These are phyloP conservation scores for Allantophomopsis lycopodina DNA, from an alignment of 2,329 filamentous ascomycete genomes.

Conservation along the genomic window DNA sequence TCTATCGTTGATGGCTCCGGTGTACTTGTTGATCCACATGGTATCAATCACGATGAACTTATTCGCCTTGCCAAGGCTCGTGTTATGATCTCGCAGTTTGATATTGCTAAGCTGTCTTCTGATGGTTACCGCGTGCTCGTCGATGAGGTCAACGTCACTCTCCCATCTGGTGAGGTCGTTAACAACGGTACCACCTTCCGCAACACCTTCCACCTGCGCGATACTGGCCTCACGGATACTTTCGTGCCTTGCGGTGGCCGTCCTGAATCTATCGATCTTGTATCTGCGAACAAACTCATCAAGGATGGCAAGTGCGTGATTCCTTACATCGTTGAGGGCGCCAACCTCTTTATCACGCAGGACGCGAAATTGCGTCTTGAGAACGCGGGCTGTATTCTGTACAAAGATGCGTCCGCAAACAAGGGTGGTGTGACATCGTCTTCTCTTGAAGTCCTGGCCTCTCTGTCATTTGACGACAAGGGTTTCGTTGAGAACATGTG, in stretches of 20 bases:
- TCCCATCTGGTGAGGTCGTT: conserved; percentile 76
- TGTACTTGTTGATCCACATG: conserved; percentile 85
- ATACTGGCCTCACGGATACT: conserved; percentile 62
- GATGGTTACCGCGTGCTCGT: conserved; percentile 86
- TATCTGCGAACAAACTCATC: conserved; percentile 77
- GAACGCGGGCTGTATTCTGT: conserved; percentile 85
- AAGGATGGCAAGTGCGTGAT: conserved; percentile 76
- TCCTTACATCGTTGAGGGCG: conserved; percentile 93
- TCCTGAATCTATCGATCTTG: conserved; percentile 90
- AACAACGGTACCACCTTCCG: conserved; percentile 91
- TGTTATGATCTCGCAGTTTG: conserved; percentile 81
- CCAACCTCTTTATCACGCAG: conserved; percentile 97
- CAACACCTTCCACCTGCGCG: conserved; percentile 89
- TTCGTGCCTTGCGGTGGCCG: conserved; percentile 96
- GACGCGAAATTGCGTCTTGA: conserved; percentile 93
- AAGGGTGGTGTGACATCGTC: conserved; percentile 98
- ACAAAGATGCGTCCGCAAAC: conserved; percentile 97
- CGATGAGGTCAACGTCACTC: conserved; percentile 78
- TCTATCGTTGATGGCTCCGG: conserved; percentile 93
- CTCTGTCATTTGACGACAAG: conserved; percentile 82
- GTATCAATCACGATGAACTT: conserved; percentile 74
- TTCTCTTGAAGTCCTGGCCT: conserved; percentile 88
- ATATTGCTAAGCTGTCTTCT: conserved; percentile 70
- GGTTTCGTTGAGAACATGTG: conserved; percentile 93
- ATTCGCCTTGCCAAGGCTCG: conserved; percentile 73